phyloP scores from a whole-genome alignment of 768 basidiomycete species.

The Antrodiella citrinella region DNA sequence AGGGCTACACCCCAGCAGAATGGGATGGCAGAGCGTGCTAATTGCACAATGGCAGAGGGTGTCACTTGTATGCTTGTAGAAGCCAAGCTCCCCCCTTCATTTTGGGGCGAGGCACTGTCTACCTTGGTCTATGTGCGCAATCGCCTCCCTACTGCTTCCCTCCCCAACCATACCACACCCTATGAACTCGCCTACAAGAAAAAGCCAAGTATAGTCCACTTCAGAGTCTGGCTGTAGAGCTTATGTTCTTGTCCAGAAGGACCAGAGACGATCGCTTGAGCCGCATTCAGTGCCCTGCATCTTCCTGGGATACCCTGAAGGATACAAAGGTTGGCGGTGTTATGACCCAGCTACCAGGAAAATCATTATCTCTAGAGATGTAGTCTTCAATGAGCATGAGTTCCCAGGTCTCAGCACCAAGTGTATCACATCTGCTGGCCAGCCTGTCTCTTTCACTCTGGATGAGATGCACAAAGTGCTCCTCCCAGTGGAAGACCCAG shows the following conservation, averaged over 20 bases:
- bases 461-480: too few relatives aligned
- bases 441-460: too few relatives aligned
- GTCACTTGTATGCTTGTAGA: slow-evolving; percentile 23
- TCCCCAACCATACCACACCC: slow-evolving; percentile 16
- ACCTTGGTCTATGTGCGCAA: slow-evolving; percentile 19
- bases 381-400: not conserved
- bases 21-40: slow-evolving; percentile 32
- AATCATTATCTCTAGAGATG: not conserved
- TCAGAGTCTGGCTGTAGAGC: slow-evolving; percentile 3
- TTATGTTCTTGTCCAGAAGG: slow-evolving; percentile 14
- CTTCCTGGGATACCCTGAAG: slow-evolving; percentile 16
- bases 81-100: not conserved
- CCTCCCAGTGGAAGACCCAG: too few relatives aligned
- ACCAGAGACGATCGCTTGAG: slow-evolving; percentile 9
- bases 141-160: slow-evolving; percentile 13
- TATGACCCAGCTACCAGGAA: not conserved
- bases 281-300: slow-evolving; percentile 7
- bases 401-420: slow-evolving; percentile 14
- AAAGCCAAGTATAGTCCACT: not conserved
- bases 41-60: slow-evolving; percentile 27
- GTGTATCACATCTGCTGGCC: too few relatives aligned
- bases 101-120: slow-evolving; percentile 12
- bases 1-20: slow-evolving; percentile 20
- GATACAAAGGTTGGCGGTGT: not conserved
- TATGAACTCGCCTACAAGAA: slow-evolving; percentile 13